Evolutionary conservation across 1,284 basidiomycete genomes (phyloP).

Genomic region (Ustilago bromivora): DNA sequence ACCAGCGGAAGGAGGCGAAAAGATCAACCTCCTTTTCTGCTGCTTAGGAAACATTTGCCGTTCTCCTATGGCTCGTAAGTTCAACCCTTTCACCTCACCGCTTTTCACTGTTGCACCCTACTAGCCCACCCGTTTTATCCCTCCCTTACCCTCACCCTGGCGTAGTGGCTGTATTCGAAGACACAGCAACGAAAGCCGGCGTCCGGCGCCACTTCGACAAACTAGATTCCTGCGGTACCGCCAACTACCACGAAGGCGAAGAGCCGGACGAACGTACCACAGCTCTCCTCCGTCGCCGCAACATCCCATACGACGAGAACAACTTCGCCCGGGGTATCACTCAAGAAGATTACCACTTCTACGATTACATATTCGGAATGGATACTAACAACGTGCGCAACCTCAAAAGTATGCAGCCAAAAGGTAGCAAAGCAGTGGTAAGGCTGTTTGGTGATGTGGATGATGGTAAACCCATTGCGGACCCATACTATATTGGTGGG

Average conservation of each 20-base stretch:
- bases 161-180: conserved; percentile 57
- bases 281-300: conserved; percentile 70
- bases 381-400: conserved; percentile 70
- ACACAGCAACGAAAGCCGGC: conserved; percentile 43
- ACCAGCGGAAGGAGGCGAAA: conserved; percentile 8
- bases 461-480: conserved; percentile 46
- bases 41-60: conserved; percentile 68
- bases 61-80: conserved; percentile 60
- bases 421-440: conserved; percentile 53
- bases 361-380: conserved; percentile 73
- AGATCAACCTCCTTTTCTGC: conserved; percentile 64
- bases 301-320: conserved; percentile 68
- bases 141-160: neutral
- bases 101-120: neutral
- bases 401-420: conserved; percentile 67
- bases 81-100: neutral
- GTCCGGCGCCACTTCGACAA: conserved; percentile 50
- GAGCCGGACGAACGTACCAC: conserved; percentile 68
- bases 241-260: conserved; percentile 63
- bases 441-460: conserved; percentile 59
- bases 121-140: too few species aligned
- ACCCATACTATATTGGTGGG: conserved; percentile 71
- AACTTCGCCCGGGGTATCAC: conserved; percentile 70
- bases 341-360: conserved; percentile 68
- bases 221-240: conserved; percentile 66